Base-by-base conservation (phyloP, 495 filamentous ascomycete species). In the Pseudotulostoma volvatum region DNA sequence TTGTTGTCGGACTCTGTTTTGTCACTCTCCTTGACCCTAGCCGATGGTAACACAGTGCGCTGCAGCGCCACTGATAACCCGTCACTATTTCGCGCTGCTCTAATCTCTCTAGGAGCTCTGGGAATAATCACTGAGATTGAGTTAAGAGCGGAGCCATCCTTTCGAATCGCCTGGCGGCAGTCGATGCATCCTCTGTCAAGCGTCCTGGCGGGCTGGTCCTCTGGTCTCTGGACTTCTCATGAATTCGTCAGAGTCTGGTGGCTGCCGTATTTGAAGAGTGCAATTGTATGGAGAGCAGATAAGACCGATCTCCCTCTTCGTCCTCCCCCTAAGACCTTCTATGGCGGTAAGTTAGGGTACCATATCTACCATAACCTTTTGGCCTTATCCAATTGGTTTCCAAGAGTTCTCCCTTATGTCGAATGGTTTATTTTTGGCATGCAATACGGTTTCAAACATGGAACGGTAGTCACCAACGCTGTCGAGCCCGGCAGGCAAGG, bases 221-320 rank as follows among this genome's bases (percentile, higher is more conserved):
- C 55, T 11, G 70, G 64, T 9, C 64, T 95, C 18, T 97, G 92
- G 92, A 82, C 71, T 4, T 70, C 73, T 31, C 68, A 76, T 47
- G 84, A 95, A 54, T 97, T 86, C 50, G 82, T 87, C 31, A 73
- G 90, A 17, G 80, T 94, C 31, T 97, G 90, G 90, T 97, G 90
- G 90, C 73, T 93, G 55, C 90, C 90, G 1, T 94, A 97, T 62
- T 80, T 77, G 57, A 71, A 79, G 36, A 68, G 80, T 18, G 81
- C 80, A 13, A 80, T 94, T 43, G 74, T 90, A 13, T 97, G 90
- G 90, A 72, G 71, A 19, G 90, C 86, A 3, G 76, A 76, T 35
- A 79, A 77, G 44, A 83, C 83, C 0, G 64, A 72, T 16, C 65
- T 66, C n/a, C 64, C 72, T 0, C 44, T 56, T 37, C 56, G 57